Percentiles rank a stretch among this genome's conserved stretches.
These are phyloP conservation scores for Corymbia calophylla DNA, from an alignment of 441 rosid genomes.

Conservation along the genomic window DNA sequence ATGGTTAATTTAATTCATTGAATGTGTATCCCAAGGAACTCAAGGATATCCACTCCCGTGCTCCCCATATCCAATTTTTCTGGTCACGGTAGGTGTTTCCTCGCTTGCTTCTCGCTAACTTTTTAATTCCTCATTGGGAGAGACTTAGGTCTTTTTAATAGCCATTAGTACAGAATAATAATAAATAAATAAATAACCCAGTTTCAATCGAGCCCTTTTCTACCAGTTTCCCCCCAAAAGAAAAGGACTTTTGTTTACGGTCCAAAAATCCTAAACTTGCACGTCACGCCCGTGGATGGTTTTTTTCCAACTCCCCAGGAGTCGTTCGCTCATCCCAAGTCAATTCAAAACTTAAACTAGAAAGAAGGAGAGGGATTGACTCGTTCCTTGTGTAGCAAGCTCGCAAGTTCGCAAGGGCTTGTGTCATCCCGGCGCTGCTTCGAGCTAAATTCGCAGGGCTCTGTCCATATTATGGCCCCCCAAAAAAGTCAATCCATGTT, in stretches of 20 bases:
- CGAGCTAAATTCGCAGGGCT: constrained; percentile 10
- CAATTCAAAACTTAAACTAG: background rate
- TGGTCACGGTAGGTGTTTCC: background rate
- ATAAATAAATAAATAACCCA: background rate
- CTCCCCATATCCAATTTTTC: background rate
- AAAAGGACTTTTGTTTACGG: background rate
- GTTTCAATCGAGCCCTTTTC: background rate
- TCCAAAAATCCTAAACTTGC: background rate
- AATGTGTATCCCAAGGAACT: background rate
- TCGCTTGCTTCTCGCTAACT: background rate
- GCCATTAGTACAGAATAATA: background rate
- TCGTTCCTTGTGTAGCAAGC: background rate
- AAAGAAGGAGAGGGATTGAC: background rate
- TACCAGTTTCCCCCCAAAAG: background rate
- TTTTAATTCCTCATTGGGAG: background rate
- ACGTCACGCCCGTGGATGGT: background rate
- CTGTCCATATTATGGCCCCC: background rate
- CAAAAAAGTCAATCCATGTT: background rate
- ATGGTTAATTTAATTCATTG: background rate
- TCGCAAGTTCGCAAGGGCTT: constrained; percentile 10
- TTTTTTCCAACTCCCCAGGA: background rate
- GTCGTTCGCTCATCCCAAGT: background rate
- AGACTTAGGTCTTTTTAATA: background rate
- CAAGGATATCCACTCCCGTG: background rate
- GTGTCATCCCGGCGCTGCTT: background rate